Evolutionary conservation across 148 eudicot species (phyloP).

Genomic region (Vaccinium myrtillus): DNA sequence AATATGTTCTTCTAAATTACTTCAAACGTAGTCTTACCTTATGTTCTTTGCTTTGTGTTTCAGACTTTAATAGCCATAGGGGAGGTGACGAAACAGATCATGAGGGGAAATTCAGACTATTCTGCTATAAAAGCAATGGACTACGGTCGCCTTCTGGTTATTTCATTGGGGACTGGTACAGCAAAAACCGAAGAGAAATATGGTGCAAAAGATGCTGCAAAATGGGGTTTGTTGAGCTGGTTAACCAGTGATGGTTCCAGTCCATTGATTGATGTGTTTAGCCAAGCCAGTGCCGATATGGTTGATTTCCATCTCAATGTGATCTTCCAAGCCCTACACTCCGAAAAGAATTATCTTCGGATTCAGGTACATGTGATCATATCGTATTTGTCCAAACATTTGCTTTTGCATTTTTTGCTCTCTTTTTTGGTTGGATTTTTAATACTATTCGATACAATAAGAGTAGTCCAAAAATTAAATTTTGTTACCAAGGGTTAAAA

Average conservation of each 20-base stretch:
- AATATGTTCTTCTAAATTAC: not conserved
- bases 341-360: not conserved
- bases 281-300: constrained; percentile 9
- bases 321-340: constrained; percentile 17
- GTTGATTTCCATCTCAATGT: constrained; percentile 12
- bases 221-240: constrained; percentile 14
- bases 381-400: not conserved
- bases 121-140: constrained; percentile 1
- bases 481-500: too few species aligned
- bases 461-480: too few species aligned
- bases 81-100: constrained; percentile 11
- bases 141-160: constrained; percentile 15
- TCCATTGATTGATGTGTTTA: constrained; percentile 15
- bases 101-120: not conserved
- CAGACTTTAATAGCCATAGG: constrained; percentile 12
- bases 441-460: too few species aligned
- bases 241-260: constrained; percentile 7
- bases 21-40: not conserved
- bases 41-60: not conserved
- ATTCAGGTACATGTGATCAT: not conserved
- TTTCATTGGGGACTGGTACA: constrained; percentile 12
- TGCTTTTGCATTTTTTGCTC: not conserved
- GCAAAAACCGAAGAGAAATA: not conserved
- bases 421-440: not conserved
- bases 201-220: constrained; percentile 6